A percentile compares a stretch with the other conserved stretches of the same genome.
These are phyloP conservation scores for Coniochaeta hoffmannii DNA, from an alignment of 2,329 filamentous ascomycete genomes.

Conservation along the genomic window DNA sequence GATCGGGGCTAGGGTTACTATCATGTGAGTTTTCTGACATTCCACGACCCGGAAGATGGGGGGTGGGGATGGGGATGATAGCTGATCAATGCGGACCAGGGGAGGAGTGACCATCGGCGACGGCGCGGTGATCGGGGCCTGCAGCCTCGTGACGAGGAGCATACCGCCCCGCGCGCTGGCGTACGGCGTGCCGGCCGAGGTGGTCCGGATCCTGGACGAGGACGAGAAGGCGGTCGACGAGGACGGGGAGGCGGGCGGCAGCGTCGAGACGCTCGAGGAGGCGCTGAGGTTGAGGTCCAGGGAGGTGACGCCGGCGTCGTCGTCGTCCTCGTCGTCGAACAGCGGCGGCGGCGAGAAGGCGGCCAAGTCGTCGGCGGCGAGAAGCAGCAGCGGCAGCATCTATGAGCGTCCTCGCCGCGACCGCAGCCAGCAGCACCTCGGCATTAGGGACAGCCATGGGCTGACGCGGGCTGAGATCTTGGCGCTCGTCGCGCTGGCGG, in stretches of 20 bases:
- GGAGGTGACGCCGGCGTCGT: not conserved
- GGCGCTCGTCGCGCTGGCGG: not conserved
- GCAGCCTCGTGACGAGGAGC: slow-evolving; percentile 18
- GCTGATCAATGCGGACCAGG: slow-evolving; percentile 11
- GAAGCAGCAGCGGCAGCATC: no score
- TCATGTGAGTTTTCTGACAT: slow-evolving; percentile 19
- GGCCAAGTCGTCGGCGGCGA: not conserved
- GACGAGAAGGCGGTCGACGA: not conserved
- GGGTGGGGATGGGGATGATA: not conserved
- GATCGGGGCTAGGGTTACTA: slow-evolving; percentile 28
- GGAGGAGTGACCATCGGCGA: slow-evolving; percentile 21
- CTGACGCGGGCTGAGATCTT: not conserved
- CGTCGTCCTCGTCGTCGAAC: no score
- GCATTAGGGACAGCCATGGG: not conserved
- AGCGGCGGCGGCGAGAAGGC: not conserved
- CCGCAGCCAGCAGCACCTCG: not conserved
- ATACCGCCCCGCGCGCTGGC: slow-evolving; percentile 19
- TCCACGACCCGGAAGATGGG: not conserved
- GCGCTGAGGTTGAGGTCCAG: slow-evolving; percentile 1
- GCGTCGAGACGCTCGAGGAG: slow-evolving; percentile 8
- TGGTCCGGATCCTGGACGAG: slow-evolving; percentile 9
- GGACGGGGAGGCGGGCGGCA: slow-evolving; percentile 1
- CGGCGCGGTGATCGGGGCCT: slow-evolving; percentile 21
- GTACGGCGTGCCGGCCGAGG: slow-evolving; percentile 18
- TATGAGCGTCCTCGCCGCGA: not conserved